These are phyloP conservation scores for Phytophthora foliorum DNA, from an alignment of 352 stramenopile genomes.

Conservation along the genomic window DNA sequence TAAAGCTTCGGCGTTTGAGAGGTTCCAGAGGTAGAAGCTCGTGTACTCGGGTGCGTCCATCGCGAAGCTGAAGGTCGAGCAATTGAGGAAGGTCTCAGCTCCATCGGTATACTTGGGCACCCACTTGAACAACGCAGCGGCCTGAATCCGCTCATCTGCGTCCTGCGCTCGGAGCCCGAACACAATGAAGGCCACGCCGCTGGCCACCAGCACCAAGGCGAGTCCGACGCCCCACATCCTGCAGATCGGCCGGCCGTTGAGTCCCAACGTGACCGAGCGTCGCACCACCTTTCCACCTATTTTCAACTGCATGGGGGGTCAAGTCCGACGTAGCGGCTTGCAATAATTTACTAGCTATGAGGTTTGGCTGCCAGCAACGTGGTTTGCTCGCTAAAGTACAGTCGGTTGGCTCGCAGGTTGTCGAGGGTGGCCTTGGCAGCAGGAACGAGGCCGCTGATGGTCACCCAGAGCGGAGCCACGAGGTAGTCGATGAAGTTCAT, in stretches of 20 bases:
- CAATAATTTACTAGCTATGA: conserved; percentile 39
- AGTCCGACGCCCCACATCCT: conserved; percentile 36
- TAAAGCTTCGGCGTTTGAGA: conserved; percentile 66
- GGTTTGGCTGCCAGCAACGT: conserved; percentile 53
- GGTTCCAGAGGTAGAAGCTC: conserved; percentile 80
- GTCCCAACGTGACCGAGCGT: neutral
- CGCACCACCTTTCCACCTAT: neutral
- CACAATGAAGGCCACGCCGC: conserved; percentile 38
- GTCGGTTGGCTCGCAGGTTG: conserved; percentile 62
- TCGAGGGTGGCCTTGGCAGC: conserved; percentile 58
- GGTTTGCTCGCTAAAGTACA: conserved; percentile 78
- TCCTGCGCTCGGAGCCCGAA: conserved; percentile 36
- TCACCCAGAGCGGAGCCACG: conserved; percentile 75
- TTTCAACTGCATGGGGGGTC: conserved; percentile 10
- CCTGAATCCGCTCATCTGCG: neutral
- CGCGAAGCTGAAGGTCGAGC: conserved; percentile 43
- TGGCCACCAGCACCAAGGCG: conserved; percentile 23
- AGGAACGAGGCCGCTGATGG: conserved; percentile 67
- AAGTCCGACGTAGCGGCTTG: neutral
- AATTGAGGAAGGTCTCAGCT: conserved; percentile 33
- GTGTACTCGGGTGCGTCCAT: conserved; percentile 64
- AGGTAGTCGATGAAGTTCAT: conserved; percentile 92
- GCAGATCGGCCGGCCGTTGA: conserved; percentile 1
- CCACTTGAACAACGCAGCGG: conserved; percentile 32
- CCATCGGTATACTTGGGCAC: conserved; percentile 13